Evolutionary conservation across 805 yeast genomes (phyloP), one percentile per base, ranked within the genome.

Genomic region (Candida corydali): DNA sequence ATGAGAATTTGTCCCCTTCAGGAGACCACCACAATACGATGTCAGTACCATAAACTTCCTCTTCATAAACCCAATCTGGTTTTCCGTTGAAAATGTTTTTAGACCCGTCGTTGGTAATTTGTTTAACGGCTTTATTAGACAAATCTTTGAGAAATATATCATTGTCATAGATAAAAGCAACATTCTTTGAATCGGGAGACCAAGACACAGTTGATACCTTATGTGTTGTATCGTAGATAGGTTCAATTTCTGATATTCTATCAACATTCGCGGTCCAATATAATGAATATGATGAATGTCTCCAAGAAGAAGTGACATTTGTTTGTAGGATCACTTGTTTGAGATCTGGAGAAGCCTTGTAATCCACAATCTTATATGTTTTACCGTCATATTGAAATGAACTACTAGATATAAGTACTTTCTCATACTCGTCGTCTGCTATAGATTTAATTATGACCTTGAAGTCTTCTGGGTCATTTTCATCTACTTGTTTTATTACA

Each of bases 41-140:
- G 43, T 82, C 89, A 11, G 61, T 48, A 0, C 70, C 70, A 9
- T 79, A 57, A 1, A 85, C 85, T 49, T 85, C 95, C 51, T 85
- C 94, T 54, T 85, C 94, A 54, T 84, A 84, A 1, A 84, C 80
- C 93, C 94, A 85, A 50, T 84, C 93, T 0, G 89, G 79, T 43
- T 70, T 80, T 5, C 86, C 95, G 46, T 84, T 80, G 42, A 72
- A 68, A 3, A 82, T 61, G 12, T 69, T 58, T 0, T 43, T 50
- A 9, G 70, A 60, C 0, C 88, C 89, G 51, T 76, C 82, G 4
- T 43, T 41, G 1, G 82, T 74, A 8, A 77, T 52, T 39, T 59
- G 66, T 0, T 42, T 50, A 3, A 54, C 37, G 4, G 44, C 40
- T 4, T 45, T 51, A 17, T 16, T n/a, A 5, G 8, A 3, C 7